Evolutionary conservation across 805 yeast species (phyloP).

Genomic region (Zygosaccharomyces bisporus): DNA sequence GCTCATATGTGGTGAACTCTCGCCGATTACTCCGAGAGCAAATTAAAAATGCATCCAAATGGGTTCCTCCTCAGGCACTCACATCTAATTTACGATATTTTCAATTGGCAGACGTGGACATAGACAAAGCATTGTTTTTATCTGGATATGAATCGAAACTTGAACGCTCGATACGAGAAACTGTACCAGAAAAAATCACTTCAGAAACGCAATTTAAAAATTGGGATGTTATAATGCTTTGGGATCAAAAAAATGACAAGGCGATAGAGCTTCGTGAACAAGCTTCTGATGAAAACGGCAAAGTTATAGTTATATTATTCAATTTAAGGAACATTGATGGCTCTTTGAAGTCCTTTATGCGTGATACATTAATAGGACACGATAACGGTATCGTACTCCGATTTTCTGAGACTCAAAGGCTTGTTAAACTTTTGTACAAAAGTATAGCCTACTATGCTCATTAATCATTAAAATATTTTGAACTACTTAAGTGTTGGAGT

Average conservation of each 20-base stretch:
- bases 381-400: constrained; percentile 13
- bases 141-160: constrained; percentile 1
- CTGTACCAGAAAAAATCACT: background rate
- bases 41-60: constrained; percentile 8
- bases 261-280: constrained; percentile 6
- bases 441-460: constrained; percentile 11
- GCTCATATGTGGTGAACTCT: constrained; percentile 28
- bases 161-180: background rate
- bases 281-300: background rate
- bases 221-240: constrained; percentile 13
- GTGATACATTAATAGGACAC: constrained; percentile 6
- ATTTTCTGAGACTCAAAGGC: constrained; percentile 10
- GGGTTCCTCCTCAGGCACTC: constrained; percentile 18
- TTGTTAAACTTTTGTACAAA: constrained; percentile 14
- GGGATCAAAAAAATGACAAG: background rate
- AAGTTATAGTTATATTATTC: constrained; percentile 4
- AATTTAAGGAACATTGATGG: constrained; percentile 9
- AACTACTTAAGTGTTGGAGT: background rate
- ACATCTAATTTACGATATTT: constrained; percentile 11
- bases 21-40: constrained; percentile 1
- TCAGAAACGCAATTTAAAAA: background rate
- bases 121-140: constrained; percentile 7
- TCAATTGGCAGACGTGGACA: constrained; percentile 10
- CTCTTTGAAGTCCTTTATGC: constrained; percentile 1
- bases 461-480: background rate